These are phyloP conservation scores for Hygrocybe coccinea DNA, from an alignment of 768 basidiomycete genomes.

Conservation along the genomic window DNA sequence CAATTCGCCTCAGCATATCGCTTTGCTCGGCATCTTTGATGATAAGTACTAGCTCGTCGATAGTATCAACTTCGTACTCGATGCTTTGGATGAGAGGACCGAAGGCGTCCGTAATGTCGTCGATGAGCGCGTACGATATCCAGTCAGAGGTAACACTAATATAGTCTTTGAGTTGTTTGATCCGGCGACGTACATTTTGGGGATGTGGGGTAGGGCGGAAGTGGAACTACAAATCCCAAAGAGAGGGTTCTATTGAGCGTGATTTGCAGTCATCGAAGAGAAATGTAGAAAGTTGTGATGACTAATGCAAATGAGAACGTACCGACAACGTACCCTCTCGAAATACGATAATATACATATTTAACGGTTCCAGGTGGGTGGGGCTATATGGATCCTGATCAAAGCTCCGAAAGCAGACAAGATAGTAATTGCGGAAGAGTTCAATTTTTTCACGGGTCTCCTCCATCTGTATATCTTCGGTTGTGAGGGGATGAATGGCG, in stretches of 20 bases:
- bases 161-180: constrained; percentile 99
- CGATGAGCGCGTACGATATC: constrained; percentile 99
- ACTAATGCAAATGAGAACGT: constrained; percentile 25
- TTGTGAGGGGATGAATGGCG: constrained; percentile 93
- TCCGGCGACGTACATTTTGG: constrained; percentile 94
- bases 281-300: neutral
- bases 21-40: constrained; percentile 94
- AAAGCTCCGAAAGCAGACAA: constrained; percentile 98
- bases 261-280: neutral
- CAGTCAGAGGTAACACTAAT: constrained; percentile 98
- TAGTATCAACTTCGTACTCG: constrained; percentile 98
- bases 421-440: constrained; percentile 96
- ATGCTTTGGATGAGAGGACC: constrained; percentile 97
- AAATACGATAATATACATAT: constrained; percentile 99
- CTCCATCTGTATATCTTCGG: constrained; percentile 99
- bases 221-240: constrained; percentile 63
- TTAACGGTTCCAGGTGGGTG: constrained; percentile 94
- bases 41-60: constrained; percentile 96
- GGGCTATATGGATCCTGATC: constrained; percentile 98
- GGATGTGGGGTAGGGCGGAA: constrained; percentile 97
- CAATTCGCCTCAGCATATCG: constrained; percentile 96
- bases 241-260: neutral
- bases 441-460: constrained; percentile 99
- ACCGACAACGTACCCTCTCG: constrained; percentile 94
- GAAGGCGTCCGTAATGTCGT: constrained; percentile 99